Evolutionary conservation across 441 rosid genomes (phyloP).

Genomic region (Pelargonium australe): DNA sequence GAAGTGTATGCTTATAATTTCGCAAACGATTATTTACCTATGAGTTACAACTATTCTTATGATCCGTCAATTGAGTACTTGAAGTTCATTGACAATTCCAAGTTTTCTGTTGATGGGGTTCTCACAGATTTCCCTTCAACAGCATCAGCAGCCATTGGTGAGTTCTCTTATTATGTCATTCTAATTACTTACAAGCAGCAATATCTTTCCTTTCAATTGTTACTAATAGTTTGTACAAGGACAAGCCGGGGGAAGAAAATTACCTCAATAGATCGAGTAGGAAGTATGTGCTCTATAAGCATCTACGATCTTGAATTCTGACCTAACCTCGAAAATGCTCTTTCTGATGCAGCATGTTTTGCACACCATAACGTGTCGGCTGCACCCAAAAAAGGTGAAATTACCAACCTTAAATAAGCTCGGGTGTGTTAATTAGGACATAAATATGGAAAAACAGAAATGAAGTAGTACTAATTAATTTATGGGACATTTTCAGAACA

Average conservation of each 20-base stretch:
- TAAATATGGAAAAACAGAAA: background rate
- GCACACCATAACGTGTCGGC: constrained; percentile 25
- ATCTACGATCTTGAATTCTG: background rate
- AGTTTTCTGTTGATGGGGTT: constrained; percentile 70
- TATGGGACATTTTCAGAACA: constrained; percentile 26
- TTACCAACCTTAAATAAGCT: background rate
- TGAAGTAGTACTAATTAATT: background rate
- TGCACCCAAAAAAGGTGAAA: constrained; percentile 32
- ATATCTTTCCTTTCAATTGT: background rate
- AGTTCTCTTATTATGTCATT: constrained; percentile 15
- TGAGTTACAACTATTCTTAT: constrained; percentile 55
- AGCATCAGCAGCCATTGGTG: constrained; percentile 65
- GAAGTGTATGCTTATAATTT: constrained; percentile 72
- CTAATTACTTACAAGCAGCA: too few species aligned
- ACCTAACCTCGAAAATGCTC: constrained; percentile 10
- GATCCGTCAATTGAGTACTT: constrained; percentile 70
- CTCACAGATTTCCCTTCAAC: constrained; percentile 77
- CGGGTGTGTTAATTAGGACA: background rate
- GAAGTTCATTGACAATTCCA: constrained; percentile 47
- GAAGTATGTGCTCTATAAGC: too few species aligned
- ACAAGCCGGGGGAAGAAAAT: background rate
- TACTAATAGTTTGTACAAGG: background rate
- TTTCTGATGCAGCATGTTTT: constrained; percentile 55
- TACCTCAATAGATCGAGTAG: too few species aligned
- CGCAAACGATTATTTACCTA: constrained; percentile 45